A percentile compares a stretch with the other conserved stretches of the same genome.
These are phyloP conservation scores for Globisporangium carolinianum DNA, from an alignment of 352 stramenopile genomes.

Conservation along the genomic window DNA sequence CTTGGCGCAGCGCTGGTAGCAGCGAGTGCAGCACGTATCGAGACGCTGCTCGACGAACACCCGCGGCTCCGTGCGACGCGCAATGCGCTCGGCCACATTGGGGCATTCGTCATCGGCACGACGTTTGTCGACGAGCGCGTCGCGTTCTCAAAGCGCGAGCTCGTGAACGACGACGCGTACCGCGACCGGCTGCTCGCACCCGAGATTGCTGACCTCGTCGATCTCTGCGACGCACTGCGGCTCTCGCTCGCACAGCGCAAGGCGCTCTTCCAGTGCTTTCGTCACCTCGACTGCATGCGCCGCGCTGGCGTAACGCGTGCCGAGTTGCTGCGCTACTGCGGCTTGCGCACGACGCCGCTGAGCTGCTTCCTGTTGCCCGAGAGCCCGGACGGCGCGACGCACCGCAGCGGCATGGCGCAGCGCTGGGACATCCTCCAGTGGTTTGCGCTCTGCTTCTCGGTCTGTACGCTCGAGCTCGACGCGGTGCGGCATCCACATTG, in stretches of 20 bases:
- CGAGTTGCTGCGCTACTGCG: slow-evolving; percentile 56
- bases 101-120: slow-evolving; percentile 34
- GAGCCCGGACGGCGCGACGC: slow-evolving; percentile 14
- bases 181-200: slow-evolving; percentile 46
- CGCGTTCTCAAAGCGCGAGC: slow-evolving; percentile 31
- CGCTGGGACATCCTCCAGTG: slow-evolving; percentile 61
- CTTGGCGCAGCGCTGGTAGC: background rate
- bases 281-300: slow-evolving; percentile 52
- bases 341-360: slow-evolving; percentile 26
- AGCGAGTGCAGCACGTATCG: background rate
- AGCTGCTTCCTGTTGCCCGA: slow-evolving; percentile 31
- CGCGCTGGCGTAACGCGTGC: slow-evolving; percentile 36
- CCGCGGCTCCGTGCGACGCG: slow-evolving; percentile 17
- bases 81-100: slow-evolving; percentile 17
- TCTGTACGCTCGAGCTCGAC: slow-evolving; percentile 38
- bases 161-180: slow-evolving; percentile 61
- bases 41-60: slow-evolving; percentile 4
- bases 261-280: slow-evolving; percentile 55
- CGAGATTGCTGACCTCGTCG: slow-evolving; percentile 57
- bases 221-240: slow-evolving; percentile 40
- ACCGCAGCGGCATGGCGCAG: slow-evolving; percentile 25
- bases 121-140: slow-evolving; percentile 35
- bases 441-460: slow-evolving; percentile 41
- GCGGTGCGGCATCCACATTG: slow-evolving; percentile 12
- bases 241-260: slow-evolving; percentile 49